Evolutionary conservation across 352 stramenopile species (phyloP).

Genomic region (Phytophthora quininea): DNA sequence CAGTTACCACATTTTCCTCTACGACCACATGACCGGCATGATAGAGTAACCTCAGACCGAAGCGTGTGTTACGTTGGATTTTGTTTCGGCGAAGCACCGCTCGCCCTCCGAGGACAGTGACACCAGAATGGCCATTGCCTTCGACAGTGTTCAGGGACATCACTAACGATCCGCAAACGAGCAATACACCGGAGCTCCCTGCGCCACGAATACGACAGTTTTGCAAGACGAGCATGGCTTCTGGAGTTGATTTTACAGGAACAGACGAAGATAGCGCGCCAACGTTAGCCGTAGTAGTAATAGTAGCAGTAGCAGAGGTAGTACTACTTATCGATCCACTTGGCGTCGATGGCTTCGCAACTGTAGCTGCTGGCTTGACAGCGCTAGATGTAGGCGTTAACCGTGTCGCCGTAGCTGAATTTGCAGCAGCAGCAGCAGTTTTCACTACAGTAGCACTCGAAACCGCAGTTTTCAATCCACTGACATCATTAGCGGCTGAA

Average conservation of each 20-base stretch:
- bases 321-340: not conserved
- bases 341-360: not conserved
- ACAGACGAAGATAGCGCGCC: slow-evolving; percentile 2
- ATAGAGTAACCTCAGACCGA: slow-evolving; percentile 76
- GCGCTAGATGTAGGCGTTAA: not conserved
- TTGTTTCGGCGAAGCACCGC: slow-evolving; percentile 69
- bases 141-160: slow-evolving; percentile 65
- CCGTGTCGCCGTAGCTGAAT: no score
- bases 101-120: slow-evolving; percentile 63
- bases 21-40: slow-evolving; percentile 75
- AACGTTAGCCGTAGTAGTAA: not conserved
- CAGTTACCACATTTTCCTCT: slow-evolving; percentile 71
- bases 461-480: not conserved
- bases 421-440: not conserved
- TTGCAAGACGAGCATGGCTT: slow-evolving; percentile 58
- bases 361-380: not conserved
- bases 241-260: not conserved
- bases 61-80: slow-evolving; percentile 68
- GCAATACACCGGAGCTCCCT: slow-evolving; percentile 66
- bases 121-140: slow-evolving; percentile 59
- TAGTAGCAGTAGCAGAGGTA: slow-evolving; percentile 1
- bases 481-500: not conserved
- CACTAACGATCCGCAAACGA: slow-evolving; percentile 59
- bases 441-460: not conserved
- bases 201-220: slow-evolving; percentile 63